Conservation (phyloP, 257 asterid genomes). For the Solanum tarijense region DNA sequence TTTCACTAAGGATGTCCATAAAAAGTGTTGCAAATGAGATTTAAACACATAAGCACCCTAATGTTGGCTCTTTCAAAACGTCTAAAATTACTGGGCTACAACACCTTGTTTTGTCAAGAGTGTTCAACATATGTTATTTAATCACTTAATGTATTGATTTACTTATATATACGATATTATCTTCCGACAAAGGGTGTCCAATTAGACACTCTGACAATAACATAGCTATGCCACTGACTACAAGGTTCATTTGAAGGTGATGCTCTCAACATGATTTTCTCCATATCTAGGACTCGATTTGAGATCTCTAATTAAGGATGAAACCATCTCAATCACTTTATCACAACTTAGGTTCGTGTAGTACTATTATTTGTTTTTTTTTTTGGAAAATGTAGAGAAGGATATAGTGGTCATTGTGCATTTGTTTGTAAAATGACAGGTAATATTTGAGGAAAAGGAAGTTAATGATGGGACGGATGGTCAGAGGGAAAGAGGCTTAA, state of each 20-base stretch:
- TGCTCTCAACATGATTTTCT: too few relatives aligned
- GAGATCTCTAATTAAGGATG: fast-evolving
- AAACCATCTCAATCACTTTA: too few relatives aligned
- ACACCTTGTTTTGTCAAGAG: fast-evolving
- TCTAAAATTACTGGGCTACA: too few relatives aligned
- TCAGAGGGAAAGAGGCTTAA: not conserved
- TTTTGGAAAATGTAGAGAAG: not conserved
- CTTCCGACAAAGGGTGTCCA: not conserved
- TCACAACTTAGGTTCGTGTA: not conserved
- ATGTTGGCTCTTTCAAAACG: not conserved
- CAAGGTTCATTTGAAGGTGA: too few relatives aligned
- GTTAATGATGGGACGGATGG: not conserved
- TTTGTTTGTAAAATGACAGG: not conserved
- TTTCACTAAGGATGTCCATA: too few relatives aligned
- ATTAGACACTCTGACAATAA: too few relatives aligned
- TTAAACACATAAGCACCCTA: not conserved
- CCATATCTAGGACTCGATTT: fast-evolving
- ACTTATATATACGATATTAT: not conserved
- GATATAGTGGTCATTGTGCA: not conserved
- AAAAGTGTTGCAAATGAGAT: too few relatives aligned
- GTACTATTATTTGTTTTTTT: not conserved
- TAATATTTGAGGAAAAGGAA: not conserved
- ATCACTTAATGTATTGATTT: too few relatives aligned
- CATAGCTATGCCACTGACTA: not conserved
- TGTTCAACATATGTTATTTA: too few relatives aligned